phyloP scores from a whole-genome alignment of 139 green algal species.

The Chlorella sp. region DNA sequence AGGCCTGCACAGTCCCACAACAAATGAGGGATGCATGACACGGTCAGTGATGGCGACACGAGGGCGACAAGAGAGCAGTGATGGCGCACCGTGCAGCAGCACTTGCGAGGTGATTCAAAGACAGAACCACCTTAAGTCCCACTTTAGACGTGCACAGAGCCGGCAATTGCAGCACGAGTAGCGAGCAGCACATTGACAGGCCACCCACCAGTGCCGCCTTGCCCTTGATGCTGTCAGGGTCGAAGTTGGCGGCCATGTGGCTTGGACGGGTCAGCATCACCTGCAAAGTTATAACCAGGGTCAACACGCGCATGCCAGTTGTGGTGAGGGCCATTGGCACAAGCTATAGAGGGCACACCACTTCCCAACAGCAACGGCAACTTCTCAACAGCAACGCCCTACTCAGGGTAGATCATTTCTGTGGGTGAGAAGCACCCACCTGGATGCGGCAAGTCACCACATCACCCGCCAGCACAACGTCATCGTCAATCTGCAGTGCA shows the following conservation, averaged over 20 bases:
- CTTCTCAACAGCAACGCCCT: no score
- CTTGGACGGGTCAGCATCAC: conserved; percentile 70
- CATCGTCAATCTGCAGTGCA: conserved; percentile 73
- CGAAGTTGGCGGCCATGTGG: conserved; percentile 61
- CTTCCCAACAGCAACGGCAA: no score
- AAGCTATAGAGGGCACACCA: not conserved
- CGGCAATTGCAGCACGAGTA: not conserved
- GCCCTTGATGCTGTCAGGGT: conserved; percentile 42
- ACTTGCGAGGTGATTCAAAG: not conserved
- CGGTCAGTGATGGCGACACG: not conserved
- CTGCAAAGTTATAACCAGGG: not conserved
- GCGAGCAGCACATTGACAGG: no score
- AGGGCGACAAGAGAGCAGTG: not conserved
- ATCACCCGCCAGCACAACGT: conserved; percentile 69
- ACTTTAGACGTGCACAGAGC: not conserved
- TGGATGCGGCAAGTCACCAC: conserved; percentile 58
- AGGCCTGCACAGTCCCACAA: conserved; percentile 59
- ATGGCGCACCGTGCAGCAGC: not conserved
- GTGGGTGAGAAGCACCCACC: not conserved
- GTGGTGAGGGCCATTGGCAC: no score
- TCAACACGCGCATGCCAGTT: not conserved
- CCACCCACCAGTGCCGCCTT: conserved; percentile 31
- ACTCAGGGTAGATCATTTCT: not conserved
- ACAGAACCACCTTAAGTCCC: no score
- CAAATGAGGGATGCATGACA: not conserved